phyloP scores from a whole-genome alignment of 2,329 filamentous ascomycete genomes.

The Periconia sp. region DNA sequence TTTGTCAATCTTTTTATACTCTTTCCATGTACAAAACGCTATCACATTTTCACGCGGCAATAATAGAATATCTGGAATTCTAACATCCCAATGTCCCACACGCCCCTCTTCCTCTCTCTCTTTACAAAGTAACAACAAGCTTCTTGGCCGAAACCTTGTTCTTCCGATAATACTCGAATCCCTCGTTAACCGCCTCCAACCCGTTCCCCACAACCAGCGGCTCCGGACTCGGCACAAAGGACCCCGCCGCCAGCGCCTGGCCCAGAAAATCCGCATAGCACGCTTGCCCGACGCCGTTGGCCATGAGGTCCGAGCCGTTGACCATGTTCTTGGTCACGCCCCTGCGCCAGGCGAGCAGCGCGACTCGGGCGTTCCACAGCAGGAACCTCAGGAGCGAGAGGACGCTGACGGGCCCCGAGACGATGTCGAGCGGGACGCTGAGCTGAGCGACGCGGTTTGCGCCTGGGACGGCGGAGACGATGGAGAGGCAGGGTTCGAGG shows the following conservation, averaged over 20 bases:
- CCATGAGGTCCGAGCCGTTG: constrained; percentile 2
- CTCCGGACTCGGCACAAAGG: neutral
- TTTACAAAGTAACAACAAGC: too few relatives aligned
- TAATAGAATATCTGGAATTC: too few relatives aligned
- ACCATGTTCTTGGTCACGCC: constrained; percentile 4
- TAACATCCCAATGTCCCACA: too few relatives aligned
- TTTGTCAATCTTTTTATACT: too few relatives aligned
- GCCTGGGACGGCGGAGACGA: constrained; percentile 13
- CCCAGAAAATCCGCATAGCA: neutral
- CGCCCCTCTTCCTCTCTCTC: too few relatives aligned
- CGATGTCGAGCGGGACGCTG: neutral
- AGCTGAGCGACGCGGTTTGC: constrained; percentile 18
- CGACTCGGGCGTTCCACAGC: too few relatives aligned
- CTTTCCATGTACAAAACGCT: too few relatives aligned
- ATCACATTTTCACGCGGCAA: too few relatives aligned
- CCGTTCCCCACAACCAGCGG: neutral
- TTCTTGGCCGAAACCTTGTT: too few relatives aligned
- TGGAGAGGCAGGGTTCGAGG: constrained; percentile 16
- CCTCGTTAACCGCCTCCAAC: neutral
- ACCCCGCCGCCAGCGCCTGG: neutral
- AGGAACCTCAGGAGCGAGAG: too few relatives aligned
- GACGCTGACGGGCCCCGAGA: too few relatives aligned
- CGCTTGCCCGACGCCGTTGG: neutral
- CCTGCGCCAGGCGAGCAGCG: neutral
- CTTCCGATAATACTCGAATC: too few relatives aligned